Percentiles rank a stretch among this genome's conserved stretches.
These are phyloP conservation scores for Corchorus olitorius DNA, from an alignment of 345 rosid genomes.

Conservation along the genomic window DNA sequence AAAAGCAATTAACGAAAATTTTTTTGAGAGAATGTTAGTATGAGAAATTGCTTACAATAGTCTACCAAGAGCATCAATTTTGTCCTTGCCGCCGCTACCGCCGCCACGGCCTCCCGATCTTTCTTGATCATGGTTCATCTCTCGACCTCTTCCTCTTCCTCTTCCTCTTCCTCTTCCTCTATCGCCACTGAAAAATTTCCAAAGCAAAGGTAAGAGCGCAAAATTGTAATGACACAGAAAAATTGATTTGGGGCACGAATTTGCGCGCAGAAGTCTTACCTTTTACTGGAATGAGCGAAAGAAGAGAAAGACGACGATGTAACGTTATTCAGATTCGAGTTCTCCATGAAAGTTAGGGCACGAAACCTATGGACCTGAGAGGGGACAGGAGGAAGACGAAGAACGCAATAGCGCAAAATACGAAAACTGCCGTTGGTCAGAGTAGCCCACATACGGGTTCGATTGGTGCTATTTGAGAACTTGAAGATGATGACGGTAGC, in stretches of 20 bases:
- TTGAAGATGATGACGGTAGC: neutral
- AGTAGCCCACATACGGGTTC: slow-evolving; percentile 20
- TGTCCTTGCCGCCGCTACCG: slow-evolving; percentile 52
- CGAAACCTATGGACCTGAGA: slow-evolving; percentile 14
- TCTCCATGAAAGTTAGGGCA: slow-evolving; percentile 21
- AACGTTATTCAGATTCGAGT: neutral
- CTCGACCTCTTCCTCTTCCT: slow-evolving; percentile 51
- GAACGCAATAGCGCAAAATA: slow-evolving; percentile 24
- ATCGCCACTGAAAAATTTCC: slow-evolving; percentile 30
- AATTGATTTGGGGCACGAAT: neutral
- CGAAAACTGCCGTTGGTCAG: slow-evolving; percentile 21
- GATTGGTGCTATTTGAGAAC: neutral
- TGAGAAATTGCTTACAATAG: slow-evolving; percentile 58
- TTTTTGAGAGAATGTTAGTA: neutral
- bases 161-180: slow-evolving; percentile 14
- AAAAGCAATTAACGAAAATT: neutral
- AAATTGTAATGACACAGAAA: neutral
- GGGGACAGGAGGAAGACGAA: slow-evolving; percentile 23
- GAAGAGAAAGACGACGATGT: slow-evolving; percentile 35
- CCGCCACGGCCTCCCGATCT: slow-evolving; percentile 53
- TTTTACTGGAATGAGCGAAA: slow-evolving; percentile 40
- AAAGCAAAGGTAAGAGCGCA: neutral
- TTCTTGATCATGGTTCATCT: slow-evolving; percentile 39
- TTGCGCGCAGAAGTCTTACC: slow-evolving; percentile 28
- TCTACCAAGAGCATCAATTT: slow-evolving; percentile 84